Conservation (phyloP, 768 basidiomycete genomes). For the Rhodotorula kratochvilovae region DNA sequence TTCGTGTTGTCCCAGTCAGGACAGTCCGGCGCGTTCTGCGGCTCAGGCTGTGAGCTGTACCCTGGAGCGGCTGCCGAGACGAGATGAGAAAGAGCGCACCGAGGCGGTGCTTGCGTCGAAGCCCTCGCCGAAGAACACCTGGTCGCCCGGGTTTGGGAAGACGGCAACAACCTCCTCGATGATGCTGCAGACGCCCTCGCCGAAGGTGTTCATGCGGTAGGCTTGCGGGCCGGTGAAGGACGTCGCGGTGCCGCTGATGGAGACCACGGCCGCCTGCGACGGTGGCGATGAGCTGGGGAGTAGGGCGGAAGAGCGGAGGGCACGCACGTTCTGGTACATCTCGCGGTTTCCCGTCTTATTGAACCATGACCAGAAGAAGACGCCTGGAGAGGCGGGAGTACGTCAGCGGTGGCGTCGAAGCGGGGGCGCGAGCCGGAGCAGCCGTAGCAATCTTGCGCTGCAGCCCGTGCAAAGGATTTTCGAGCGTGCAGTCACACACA, state of each 20-base stretch:
- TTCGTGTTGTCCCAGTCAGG: slow-evolving; percentile 8
- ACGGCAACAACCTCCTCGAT: slow-evolving; percentile 13
- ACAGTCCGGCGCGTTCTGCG: neutral
- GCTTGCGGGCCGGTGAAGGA: slow-evolving; percentile 10
- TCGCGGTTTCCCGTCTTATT: slow-evolving; percentile 19
- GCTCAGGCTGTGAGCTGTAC: neutral
- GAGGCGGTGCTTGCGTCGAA: neutral
- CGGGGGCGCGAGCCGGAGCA: neutral
- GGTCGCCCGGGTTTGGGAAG: slow-evolving; percentile 17
- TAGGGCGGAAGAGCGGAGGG: no score
- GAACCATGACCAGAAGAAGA: slow-evolving; percentile 21
- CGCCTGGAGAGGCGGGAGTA: neutral
- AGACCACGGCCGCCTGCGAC: slow-evolving; percentile 21
- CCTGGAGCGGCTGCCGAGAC: no score
- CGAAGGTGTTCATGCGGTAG: slow-evolving; percentile 27
- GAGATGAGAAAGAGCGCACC: neutral
- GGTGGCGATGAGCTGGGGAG: neutral
- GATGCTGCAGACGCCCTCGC: slow-evolving; percentile 1
- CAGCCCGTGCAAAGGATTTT: no score
- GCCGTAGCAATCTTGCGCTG: neutral
- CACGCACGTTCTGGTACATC: slow-evolving; percentile 19
- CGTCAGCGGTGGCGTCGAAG: neutral
- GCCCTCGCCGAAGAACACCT: slow-evolving; percentile 20
- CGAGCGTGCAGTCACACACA: neutral
- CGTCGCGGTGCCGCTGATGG: slow-evolving; percentile 3